These are phyloP conservation scores for Leishmania tropica DNA, from an alignment of 208 protist genomes.

Conservation along the genomic window DNA sequence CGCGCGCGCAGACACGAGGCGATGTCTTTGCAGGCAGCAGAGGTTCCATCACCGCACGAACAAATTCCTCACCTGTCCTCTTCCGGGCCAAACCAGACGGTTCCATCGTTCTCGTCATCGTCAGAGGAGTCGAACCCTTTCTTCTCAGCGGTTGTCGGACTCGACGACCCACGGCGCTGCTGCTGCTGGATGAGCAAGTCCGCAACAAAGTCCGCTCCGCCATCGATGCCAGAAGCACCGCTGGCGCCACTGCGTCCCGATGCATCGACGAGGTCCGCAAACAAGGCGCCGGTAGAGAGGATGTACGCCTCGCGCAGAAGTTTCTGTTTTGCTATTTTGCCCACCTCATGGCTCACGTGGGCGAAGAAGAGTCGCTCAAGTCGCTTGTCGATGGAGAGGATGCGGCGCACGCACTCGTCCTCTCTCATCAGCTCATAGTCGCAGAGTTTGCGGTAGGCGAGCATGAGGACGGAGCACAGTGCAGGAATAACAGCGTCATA, in stretches of 20 bases:
- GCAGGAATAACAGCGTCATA: slow-evolving; percentile 69
- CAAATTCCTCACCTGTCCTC: not conserved
- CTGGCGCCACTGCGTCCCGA: slow-evolving; percentile 7
- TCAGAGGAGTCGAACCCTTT: slow-evolving; percentile 27
- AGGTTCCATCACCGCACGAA: too few relatives aligned
- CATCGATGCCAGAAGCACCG: slow-evolving; percentile 8
- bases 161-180: slow-evolving; percentile 13
- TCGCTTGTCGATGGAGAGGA: slow-evolving; percentile 75
- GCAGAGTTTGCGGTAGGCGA: slow-evolving; percentile 66
- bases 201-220: slow-evolving; percentile 17
- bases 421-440: slow-evolving; percentile 61
- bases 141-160: not conserved
- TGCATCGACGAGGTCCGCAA: slow-evolving; percentile 29
- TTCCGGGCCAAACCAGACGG: slow-evolving; percentile 8
- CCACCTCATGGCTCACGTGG: slow-evolving; percentile 52
- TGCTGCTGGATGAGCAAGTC: slow-evolving; percentile 27
- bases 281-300: slow-evolving; percentile 56
- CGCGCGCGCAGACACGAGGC: not conserved
- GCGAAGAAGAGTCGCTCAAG: slow-evolving; percentile 54
- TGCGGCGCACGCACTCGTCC: slow-evolving; percentile 41
- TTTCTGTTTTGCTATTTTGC: slow-evolving; percentile 47
- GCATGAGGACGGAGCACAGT: slow-evolving; percentile 55
- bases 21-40: not conserved
- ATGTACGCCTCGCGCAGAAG: slow-evolving; percentile 58
- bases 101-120: slow-evolving; percentile 22